phyloP scores from a whole-genome alignment of 805 yeast genomes.

The Diddensiella santjacobensis region DNA sequence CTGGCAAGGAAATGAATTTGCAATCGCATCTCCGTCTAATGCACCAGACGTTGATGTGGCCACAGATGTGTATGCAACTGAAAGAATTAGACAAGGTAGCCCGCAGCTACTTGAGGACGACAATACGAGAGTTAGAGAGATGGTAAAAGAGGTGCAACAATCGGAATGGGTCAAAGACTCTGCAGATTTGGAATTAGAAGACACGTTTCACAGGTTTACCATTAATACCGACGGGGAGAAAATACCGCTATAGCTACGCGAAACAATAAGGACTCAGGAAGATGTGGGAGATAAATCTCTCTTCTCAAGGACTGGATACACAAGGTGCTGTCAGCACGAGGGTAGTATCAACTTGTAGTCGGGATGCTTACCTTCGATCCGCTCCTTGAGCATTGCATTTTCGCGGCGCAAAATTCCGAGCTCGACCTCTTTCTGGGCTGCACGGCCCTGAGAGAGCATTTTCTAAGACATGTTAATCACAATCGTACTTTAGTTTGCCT shows the following conservation, averaged over 20 bases:
- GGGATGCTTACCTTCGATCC: constrained; percentile 16
- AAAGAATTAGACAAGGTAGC: constrained; percentile 6
- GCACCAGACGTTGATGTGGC: no score
- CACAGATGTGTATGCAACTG: not conserved
- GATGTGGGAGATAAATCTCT: not conserved
- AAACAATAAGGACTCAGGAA: not conserved
- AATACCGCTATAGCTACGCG: not conserved
- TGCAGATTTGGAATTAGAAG: constrained; percentile 16
- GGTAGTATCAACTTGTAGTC: not conserved
- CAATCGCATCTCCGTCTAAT: constrained; percentile 3
- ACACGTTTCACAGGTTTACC: constrained; percentile 19
- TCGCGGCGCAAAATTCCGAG: constrained; percentile 55
- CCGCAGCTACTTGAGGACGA: constrained; percentile 22
- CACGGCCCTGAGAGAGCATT: constrained; percentile 71
- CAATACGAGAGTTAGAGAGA: constrained; percentile 20
- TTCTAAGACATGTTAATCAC: constrained; percentile 34
- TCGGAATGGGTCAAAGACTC: constrained; percentile 20
- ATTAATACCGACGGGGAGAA: not conserved
- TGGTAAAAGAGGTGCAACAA: constrained; percentile 22
- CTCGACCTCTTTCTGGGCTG: constrained; percentile 67
- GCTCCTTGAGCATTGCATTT: constrained; percentile 42
- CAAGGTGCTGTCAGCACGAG: not conserved
- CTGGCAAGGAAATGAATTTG: constrained; percentile 8
- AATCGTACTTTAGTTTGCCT: no score
- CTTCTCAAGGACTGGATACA: not conserved